Evolutionary conservation across 1,139 yeast genomes (phyloP), one percentile per base, ranked within the genome.

Genomic region (Debaryomyces sp.): DNA sequence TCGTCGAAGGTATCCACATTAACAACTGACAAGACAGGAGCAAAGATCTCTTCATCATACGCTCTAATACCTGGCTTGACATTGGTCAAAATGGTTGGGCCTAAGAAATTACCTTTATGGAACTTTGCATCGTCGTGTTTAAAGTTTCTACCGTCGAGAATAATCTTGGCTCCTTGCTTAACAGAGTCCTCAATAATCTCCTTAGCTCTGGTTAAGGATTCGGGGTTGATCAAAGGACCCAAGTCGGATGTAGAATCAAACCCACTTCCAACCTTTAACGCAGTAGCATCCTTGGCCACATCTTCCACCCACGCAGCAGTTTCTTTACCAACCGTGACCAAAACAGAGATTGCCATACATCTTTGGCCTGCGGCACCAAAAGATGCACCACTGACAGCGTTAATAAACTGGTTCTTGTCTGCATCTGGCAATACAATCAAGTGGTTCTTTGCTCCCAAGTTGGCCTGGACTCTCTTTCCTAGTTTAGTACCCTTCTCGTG

Each of bases 341-440:
- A 75, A 5, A 84, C 90, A 13, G 88, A 82, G 43, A 87, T 83
- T 12, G 92, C 92, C 92, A 87, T 86, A 69, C 94, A 86, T 66
- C 94, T 80, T 72, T 86, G 92, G 51, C 94, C 94, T 32, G 92
- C 92, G 51, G 94, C 94, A 37, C 94, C 94, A 60, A 87, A 87
- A 21, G 90, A 89, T 40, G 94, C 91, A 42, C 92, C 92, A 48
- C 77, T 84, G 40, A 86, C 70, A 24, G 89, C 85, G 62, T 83
- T 84, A 55, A 87, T 70, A 50, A 88, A 83, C 56, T 83, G 87
- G 54, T 71, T 67, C 65, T 82, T 83, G 69, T 84, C 80, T 30
- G 92, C 90, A 60, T 86, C 92, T 7, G 91, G 91, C 55, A 84
- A 76, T 29, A 85, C 81, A 46, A 86, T 82, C 63, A 87, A 82